Evolutionary conservation across 257 asterid genomes (phyloP).

Genomic region (Scutellaria baicalensis): DNA sequence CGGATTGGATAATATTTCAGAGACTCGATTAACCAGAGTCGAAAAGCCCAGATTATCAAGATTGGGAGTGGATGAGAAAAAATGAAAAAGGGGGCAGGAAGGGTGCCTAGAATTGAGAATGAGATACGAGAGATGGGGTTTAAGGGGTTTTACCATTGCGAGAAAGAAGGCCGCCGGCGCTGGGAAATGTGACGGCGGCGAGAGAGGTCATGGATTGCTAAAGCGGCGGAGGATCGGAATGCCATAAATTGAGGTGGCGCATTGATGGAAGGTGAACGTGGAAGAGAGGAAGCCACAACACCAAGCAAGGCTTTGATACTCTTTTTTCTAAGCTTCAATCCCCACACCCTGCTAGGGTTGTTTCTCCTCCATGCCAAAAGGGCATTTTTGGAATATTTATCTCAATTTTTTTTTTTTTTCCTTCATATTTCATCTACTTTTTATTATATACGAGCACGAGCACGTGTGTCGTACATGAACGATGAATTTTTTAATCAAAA

Average conservation of each 20-base stretch:
- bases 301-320: neutral
- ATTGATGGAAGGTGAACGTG: constrained; percentile 34
- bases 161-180: constrained; percentile 25
- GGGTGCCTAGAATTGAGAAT: constrained; percentile 1
- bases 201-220: constrained; percentile 26
- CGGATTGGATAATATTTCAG: constrained; percentile 48
- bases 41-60: constrained; percentile 10
- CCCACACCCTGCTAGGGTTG: neutral
- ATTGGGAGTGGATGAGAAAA: constrained; percentile 33
- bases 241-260: constrained; percentile 31
- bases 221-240: constrained; percentile 5
- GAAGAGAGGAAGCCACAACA: constrained; percentile 28
- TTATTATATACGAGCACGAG: too few species aligned
- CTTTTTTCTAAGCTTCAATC: neutral
- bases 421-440: too few species aligned
- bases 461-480: too few species aligned
- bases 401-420: too few species aligned
- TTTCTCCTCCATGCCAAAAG: neutral
- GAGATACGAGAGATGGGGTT: constrained; percentile 27
- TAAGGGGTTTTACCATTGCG: constrained; percentile 64
- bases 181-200: constrained; percentile 20
- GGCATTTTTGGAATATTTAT: too few species aligned
- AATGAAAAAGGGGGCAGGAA: constrained; percentile 17
- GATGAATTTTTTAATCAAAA: too few species aligned
- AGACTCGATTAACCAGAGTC: constrained; percentile 35